A percentile compares a stretch with the other conserved stretches of the same genome.
phyloP scores from a whole-genome alignment of 306 rosid species.

The Neltuma alba region DNA sequence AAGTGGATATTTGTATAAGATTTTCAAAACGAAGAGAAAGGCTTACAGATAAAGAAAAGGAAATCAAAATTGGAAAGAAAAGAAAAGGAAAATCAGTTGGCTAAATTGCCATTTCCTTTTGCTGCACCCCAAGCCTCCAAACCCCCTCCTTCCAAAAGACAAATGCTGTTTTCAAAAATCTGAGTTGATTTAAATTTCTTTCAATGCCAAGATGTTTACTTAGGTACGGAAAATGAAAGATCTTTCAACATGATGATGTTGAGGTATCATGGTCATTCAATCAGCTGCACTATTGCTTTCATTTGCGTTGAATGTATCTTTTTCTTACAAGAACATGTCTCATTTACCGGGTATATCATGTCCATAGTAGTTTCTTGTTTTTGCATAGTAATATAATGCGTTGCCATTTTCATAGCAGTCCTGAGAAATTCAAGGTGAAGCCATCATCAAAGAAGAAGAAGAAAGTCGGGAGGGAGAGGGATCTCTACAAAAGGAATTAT shows the following conservation, averaged over 20 bases:
- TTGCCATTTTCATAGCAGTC: constrained; percentile 54
- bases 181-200: not conserved
- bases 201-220: not conserved
- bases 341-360: not conserved
- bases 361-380: constrained; percentile 15
- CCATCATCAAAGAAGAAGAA: constrained; percentile 59
- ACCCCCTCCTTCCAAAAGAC: not conserved
- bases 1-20: not conserved
- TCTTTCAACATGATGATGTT: constrained; percentile 3
- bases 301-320: constrained; percentile 1
- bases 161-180: not conserved
- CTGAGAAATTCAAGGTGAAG: constrained; percentile 66
- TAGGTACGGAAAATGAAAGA: not conserved
- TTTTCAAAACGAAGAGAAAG: not conserved
- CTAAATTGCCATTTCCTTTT: not conserved
- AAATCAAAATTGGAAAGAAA: not conserved
- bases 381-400: constrained; percentile 3
- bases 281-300: not conserved
- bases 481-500: constrained; percentile 68
- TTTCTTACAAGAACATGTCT: not conserved
- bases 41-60: not conserved
- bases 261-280: not conserved
- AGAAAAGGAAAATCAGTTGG: not conserved
- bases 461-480: constrained; percentile 62
- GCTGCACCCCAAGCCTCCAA: not conserved